Conservation (phyloP, 2,329 filamentous ascomycete genomes). For the Alternaria dauci region DNA sequence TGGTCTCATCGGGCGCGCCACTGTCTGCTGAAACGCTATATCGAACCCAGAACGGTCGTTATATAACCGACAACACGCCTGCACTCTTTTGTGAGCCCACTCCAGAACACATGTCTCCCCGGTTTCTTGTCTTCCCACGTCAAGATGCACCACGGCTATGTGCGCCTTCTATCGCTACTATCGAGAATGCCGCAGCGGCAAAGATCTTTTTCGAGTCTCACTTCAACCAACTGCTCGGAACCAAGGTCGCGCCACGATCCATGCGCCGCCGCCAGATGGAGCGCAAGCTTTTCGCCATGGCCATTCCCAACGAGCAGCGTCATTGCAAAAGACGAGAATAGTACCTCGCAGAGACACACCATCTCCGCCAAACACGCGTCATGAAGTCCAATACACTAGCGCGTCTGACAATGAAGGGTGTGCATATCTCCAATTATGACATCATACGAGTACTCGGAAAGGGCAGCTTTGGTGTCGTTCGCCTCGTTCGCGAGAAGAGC, state of each 20-base stretch:
- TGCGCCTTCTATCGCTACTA: conserved; percentile 63
- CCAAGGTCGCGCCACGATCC: conserved; percentile 64
- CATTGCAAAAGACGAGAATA: conserved; percentile 66
- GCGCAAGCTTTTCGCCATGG: conserved; percentile 65
- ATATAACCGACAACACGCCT: conserved; percentile 27
- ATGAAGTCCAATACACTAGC: conserved; percentile 69
- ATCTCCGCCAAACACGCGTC: conserved; percentile 76
- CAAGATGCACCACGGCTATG: conserved; percentile 43
- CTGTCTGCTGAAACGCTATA: conserved; percentile 42
- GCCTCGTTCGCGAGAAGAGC: conserved; percentile 75
- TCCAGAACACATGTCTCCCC: conserved; percentile 25
- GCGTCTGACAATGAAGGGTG: conserved; percentile 58
- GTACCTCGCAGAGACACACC: conserved; percentile 71
- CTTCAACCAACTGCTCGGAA: conserved; percentile 74
- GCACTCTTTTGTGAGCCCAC: conserved; percentile 22
- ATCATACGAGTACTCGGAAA: conserved; percentile 84
- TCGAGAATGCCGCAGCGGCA: conserved; percentile 79
- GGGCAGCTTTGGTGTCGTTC: conserved; percentile 93
- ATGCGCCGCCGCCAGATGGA: conserved; percentile 71
- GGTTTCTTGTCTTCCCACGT: conserved; percentile 45
- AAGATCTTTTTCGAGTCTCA: conserved; percentile 88
- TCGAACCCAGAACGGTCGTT: conserved; percentile 27
- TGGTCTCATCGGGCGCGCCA: conserved; percentile 44
- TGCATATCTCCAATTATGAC: conserved; percentile 74
- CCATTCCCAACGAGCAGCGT: conserved; percentile 65